These are phyloP conservation scores for Spizellomyces punctatus DNA, from an alignment of 192 early-diverging fungal genomes.

Conservation along the genomic window DNA sequence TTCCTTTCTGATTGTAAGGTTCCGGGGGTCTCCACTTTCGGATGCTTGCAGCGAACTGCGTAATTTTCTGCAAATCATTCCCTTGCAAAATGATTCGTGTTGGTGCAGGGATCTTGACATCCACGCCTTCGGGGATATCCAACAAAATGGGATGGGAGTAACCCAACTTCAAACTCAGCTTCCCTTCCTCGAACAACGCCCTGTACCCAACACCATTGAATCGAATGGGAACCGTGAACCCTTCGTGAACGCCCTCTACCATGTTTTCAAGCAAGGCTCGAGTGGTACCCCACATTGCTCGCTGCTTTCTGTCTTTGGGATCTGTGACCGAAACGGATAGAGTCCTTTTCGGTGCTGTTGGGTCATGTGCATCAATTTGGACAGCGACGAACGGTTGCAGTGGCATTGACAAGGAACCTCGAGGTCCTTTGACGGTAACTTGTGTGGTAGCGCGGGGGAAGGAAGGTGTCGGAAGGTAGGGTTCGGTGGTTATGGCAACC, in stretches of 20 bases:
- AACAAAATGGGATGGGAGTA: constrained; percentile 82
- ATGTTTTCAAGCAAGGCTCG: constrained; percentile 84
- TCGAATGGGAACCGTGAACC: constrained; percentile 78
- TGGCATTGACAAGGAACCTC: constrained; percentile 76
- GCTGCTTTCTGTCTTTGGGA: constrained; percentile 69
- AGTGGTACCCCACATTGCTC: constrained; percentile 97
- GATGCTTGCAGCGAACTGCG: constrained; percentile 91
- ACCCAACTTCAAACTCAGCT: constrained; percentile 81
- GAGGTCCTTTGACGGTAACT: constrained; percentile 77
- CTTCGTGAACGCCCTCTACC: constrained; percentile 88
- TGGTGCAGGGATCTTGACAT: constrained; percentile 73
- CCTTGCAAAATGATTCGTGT: constrained; percentile 84
- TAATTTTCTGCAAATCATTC: constrained; percentile 76
- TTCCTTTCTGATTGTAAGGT: constrained; percentile 99
- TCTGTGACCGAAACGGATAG: constrained; percentile 59
- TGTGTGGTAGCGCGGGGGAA: constrained; percentile 61
- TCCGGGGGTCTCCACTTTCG: constrained; percentile 90
- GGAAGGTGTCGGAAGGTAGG: constrained; percentile 51
- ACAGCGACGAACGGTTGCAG: constrained; percentile 82
- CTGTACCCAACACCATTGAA: constrained; percentile 95
- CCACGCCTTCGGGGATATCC: constrained; percentile 79
- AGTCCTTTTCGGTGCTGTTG: constrained; percentile 14
- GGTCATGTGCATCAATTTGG: constrained; percentile 22
- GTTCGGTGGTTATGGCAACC: constrained; percentile 67
- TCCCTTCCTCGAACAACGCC: constrained; percentile 73